Conservation (phyloP, 2,329 filamentous ascomycete species). For the Ceratocystis lukuohia region DNA sequence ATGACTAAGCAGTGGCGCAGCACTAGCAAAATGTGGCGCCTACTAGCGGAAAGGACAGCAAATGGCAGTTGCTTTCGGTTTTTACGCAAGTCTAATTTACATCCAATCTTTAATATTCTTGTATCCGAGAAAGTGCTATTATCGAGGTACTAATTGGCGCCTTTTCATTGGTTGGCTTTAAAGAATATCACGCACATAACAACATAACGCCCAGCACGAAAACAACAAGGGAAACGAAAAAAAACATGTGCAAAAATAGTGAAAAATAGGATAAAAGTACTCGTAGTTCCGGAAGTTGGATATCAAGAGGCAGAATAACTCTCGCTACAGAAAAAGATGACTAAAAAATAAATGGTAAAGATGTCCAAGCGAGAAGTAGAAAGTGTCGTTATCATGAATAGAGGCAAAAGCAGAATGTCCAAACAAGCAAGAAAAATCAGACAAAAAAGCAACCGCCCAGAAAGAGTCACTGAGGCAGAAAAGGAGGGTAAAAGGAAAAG, state of each 20-base stretch:
- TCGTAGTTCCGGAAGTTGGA: background rate
- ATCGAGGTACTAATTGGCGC: background rate
- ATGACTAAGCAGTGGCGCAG: conserved; percentile 8
- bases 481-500: background rate
- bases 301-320: background rate
- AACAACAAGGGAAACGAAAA: background rate
- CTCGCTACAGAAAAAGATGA: conserved; percentile 8
- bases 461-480: background rate
- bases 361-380: conserved; percentile 11
- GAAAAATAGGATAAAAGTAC: background rate
- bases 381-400: conserved; percentile 6
- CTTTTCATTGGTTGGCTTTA: background rate
- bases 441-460: background rate
- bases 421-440: background rate
- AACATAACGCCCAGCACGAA: background rate
- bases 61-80: background rate
- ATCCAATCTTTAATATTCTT: background rate
- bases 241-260: background rate
- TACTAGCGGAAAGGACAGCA: background rate
- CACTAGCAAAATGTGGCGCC: background rate
- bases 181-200: background rate
- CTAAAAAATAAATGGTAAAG: conserved; percentile 14
- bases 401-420: background rate
- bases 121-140: background rate
- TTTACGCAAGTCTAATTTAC: background rate